Base-by-base conservation (phyloP, 148 eudicot genomes). In the Rhododendron mucronatum region DNA sequence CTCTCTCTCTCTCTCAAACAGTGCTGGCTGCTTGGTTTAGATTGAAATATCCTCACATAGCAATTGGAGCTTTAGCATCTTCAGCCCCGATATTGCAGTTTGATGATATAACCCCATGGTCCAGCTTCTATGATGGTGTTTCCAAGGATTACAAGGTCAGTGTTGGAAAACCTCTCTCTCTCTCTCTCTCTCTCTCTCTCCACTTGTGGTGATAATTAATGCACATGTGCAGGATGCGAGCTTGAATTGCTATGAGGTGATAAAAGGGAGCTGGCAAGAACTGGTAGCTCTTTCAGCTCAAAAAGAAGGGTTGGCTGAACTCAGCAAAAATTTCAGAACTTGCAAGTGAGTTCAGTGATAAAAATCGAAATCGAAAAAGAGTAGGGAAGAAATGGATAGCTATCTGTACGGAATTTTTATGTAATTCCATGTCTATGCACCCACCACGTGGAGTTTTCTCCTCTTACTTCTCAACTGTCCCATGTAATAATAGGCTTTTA, bases 1-100 rank as follows among this genome's bases (percentile, higher is more conserved):
- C 30, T 30, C 30, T 84, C 37, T 12, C 51, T 61, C 53, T 14
- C 83, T 39, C 39, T 45, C 10, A 51, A 50, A 23, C 83, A 90
- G 94, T 92, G 91, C 69, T 90, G 82, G 91, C 94, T 69, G 87
- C 94, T 39, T 92, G 92, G 94, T 92, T 92, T 83, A 83, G 94
- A 83, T 84, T 92, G 53, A 90, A 89, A 75, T 92, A 92, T 78
- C 94, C 94, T 53, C 92, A 90, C 47, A 76, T 92, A 35, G 90
- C 94, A n/a, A 87, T 90, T 69, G 92, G 92, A 77, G 94, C 94
- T 13, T 75, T 92, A 87, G 91, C 93, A 75, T 89, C 92, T 83
- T 92, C 93, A 28, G 93, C 93, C 79, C 93, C 92, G 39, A 81
- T 92, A 26, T 48, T 90, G 88, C 87, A 88, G 75, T 92, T 89